Evolutionary conservation across 1,284 basidiomycete genomes (phyloP).

Genomic region (Ustilago sp.): DNA sequence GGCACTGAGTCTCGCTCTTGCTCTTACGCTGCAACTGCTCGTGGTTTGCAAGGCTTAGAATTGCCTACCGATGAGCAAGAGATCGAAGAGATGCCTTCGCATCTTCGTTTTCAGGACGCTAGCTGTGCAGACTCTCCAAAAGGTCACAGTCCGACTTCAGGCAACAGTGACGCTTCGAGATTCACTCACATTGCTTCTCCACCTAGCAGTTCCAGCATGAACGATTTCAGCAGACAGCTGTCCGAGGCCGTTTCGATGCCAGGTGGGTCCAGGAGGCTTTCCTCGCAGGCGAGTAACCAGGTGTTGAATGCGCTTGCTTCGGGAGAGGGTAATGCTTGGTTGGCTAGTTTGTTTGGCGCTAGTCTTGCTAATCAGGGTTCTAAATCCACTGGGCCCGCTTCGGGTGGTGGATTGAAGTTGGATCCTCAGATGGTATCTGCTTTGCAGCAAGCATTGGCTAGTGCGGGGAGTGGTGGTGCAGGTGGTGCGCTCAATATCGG

Average conservation of each 20-base stretch:
- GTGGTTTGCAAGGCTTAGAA: conserved; percentile 34
- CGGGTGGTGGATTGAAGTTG: conserved; percentile 53
- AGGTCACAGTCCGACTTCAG: conserved; percentile 14
- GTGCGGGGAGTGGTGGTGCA: conserved; percentile 25
- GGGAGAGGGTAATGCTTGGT: conserved; percentile 58
- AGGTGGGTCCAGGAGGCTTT: conserved; percentile 46
- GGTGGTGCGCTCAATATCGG: conserved; percentile 5
- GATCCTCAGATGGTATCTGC: conserved; percentile 61
- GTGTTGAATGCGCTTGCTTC: conserved; percentile 58
- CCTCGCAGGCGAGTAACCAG: conserved; percentile 54
- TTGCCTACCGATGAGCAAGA: conserved; percentile 48
- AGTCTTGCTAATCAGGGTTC: conserved; percentile 42
- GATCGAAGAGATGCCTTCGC: conserved; percentile 52
- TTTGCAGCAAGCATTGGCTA: conserved; percentile 53
- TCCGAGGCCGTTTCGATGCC: conserved; percentile 50
- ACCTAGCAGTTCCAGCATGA: conserved; percentile 17
- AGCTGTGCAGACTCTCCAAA: conserved; percentile 43
- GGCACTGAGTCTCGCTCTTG: conserved; percentile 13
- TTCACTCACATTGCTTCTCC: conserved; percentile 49
- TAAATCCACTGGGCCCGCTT: conserved; percentile 33
- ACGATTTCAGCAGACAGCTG: conserved; percentile 34
- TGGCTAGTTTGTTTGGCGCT: conserved; percentile 57
- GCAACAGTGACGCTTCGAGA: conserved; percentile 31
- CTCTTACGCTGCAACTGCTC: conserved; percentile 5
- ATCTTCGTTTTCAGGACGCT: conserved; percentile 48